Percentiles rank a stretch among this genome's conserved stretches.
These are phyloP conservation scores for Rhinocladiella mackenziei DNA, from an alignment of 2,329 filamentous ascomycete species.

Conservation along the genomic window DNA sequence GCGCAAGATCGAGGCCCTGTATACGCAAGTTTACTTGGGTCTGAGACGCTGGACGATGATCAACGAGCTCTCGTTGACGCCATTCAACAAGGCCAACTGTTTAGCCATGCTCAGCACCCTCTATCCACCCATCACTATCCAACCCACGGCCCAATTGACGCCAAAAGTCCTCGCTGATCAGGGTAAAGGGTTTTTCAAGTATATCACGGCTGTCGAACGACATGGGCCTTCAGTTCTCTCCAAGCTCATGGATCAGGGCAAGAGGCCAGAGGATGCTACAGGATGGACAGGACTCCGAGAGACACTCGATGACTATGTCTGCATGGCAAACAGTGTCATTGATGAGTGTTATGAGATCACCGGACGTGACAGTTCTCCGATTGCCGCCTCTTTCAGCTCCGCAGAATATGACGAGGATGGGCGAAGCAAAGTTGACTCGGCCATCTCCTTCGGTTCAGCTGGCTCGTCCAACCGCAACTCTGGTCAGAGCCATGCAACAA, in stretches of 20 bases:
- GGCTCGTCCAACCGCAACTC: slow-evolving; percentile 39
- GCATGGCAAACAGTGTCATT: slow-evolving; percentile 57
- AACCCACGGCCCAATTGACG: slow-evolving; percentile 52
- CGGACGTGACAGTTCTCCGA: slow-evolving; percentile 37
- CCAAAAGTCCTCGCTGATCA: slow-evolving; percentile 52
- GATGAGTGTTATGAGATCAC: slow-evolving; percentile 54
- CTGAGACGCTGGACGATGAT: slow-evolving; percentile 63
- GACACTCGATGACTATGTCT: slow-evolving; percentile 56
- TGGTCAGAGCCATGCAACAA: slow-evolving; percentile 32
- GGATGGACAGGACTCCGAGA: slow-evolving; percentile 52
- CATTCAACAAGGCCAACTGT: slow-evolving; percentile 63
- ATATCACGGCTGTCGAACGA: slow-evolving; percentile 56
- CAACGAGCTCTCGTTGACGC: slow-evolving; percentile 60
- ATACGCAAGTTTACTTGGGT: slow-evolving; percentile 59
- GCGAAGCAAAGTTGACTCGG: slow-evolving; percentile 58
- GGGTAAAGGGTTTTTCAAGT: slow-evolving; percentile 60
- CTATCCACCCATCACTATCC: slow-evolving; percentile 51
- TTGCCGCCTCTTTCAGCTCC: slow-evolving; percentile 27
- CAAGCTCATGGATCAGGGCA: slow-evolving; percentile 52
- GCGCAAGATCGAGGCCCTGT: slow-evolving; percentile 51
- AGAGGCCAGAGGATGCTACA: slow-evolving; percentile 48
- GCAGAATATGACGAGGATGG: slow-evolving; percentile 33
- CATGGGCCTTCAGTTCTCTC: slow-evolving; percentile 52
- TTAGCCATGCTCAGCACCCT: slow-evolving; percentile 66
- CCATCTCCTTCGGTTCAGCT: slow-evolving; percentile 54